Evolutionary conservation across 2,329 filamentous ascomycete genomes (phyloP).

Genomic region (Diplodia mutila): DNA sequence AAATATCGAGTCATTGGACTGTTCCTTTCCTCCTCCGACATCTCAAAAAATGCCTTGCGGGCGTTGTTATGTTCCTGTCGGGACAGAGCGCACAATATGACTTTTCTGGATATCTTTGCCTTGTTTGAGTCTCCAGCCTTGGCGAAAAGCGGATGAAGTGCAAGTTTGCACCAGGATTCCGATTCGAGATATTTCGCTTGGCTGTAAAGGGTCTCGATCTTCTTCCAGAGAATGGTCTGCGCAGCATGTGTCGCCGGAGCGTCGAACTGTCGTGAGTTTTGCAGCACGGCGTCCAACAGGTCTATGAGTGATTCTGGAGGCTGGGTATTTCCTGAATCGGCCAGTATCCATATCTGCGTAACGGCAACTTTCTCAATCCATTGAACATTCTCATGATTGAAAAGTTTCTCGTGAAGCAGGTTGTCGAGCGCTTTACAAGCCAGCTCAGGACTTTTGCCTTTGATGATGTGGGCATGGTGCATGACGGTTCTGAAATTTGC

Average conservation of each 20-base stretch:
- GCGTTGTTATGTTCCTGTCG: constrained; percentile 60
- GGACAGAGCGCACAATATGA: constrained; percentile 70
- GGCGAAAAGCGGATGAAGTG: constrained; percentile 68
- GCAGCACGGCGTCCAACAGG: background rate
- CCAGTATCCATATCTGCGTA: constrained; percentile 67
- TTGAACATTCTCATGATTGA: constrained; percentile 52
- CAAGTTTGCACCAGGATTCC: constrained; percentile 72
- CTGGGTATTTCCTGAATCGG: constrained; percentile 43
- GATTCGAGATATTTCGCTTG: constrained; percentile 59
- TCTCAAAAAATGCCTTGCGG: constrained; percentile 58
- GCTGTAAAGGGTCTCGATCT: constrained; percentile 63
- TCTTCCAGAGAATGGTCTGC: constrained; percentile 80
- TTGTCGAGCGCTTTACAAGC: constrained; percentile 61
- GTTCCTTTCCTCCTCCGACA: constrained; percentile 61
- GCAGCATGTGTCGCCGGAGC: constrained; percentile 67
- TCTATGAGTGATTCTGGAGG: constrained; percentile 30
- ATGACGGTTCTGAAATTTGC: constrained; percentile 68
- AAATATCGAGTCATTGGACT: constrained; percentile 72
- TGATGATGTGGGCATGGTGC: constrained; percentile 68
- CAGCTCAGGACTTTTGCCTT: constrained; percentile 35
- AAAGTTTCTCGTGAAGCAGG: constrained; percentile 63
- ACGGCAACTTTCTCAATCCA: constrained; percentile 74
- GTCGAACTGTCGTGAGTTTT: constrained; percentile 49
- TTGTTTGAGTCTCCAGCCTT: constrained; percentile 68
- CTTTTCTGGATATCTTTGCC: constrained; percentile 71